Evolutionary conservation across 352 stramenopile genomes (phyloP), one percentile per base, ranked within the genome.

Genomic region (Pythium volutum): DNA sequence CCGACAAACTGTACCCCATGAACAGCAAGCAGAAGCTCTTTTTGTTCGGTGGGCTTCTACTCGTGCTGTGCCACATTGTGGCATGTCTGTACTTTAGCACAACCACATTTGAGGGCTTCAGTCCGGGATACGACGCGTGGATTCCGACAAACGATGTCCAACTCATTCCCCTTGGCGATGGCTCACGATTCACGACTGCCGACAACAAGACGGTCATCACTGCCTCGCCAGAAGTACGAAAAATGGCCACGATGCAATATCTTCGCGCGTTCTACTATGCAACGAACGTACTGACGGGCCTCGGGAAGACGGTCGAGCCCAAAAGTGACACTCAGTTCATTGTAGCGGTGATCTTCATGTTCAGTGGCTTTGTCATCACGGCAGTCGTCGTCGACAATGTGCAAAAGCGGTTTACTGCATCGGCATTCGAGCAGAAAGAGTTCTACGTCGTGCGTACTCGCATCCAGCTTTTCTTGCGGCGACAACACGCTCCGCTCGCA

Each of bases 381-480:
- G 81, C 79, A 4, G 76, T 86, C 22, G 79, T 88, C n/a, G 79
- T 91, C 4, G 79, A 91, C 58, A 87, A 89, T n/a, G 81, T 89
- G 6, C 81, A 91, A 59, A 91, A 91, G 61, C 66, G 77, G 20
- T 87, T 91, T 36, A 91, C 81, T 1, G 79, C 81, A 1, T 91
- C 81, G 12, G 79, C 81, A 18, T 70, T 84, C 33, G 81, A 91
- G 15, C 81, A 91, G 45, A 91, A 89, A 27, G 79, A 89, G 43
- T 89, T 91, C 55, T 85, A 83, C 38, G 70, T 72, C 0, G 78
- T 70, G 2, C 67, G 81, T 36, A 80, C 79, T 3, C 65, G 70
- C 4, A 88, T 91, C 23, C 77, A 89, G 42, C 62, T 88, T 14
- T 91, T 91, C 53, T 49, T 91, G 5, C 75, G 79, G 18, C 76